Base-by-base conservation (phyloP, 495 filamentous ascomycete species). In the Cercophora scortea region DNA sequence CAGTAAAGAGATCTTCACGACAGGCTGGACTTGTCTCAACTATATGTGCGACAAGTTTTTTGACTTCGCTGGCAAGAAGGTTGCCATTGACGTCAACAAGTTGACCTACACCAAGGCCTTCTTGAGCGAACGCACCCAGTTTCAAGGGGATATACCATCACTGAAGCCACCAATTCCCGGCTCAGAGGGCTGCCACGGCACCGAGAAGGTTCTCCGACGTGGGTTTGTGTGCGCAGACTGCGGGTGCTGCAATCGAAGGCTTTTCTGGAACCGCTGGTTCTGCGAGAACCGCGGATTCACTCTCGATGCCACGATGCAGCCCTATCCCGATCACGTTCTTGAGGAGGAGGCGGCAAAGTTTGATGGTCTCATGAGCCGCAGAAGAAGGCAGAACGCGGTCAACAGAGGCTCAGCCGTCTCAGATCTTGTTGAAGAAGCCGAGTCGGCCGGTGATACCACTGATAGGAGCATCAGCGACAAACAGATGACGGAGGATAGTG, bases 211-310 rank as follows among this genome's bases (percentile, higher is more conserved):
- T 7, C 69, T 62, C 43, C 71, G 66, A 8, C 51, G 51, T 3
- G 90, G 88, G 0, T 82, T 93, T 47, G 83, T 88, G 1, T 95
- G 90, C 55, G 83, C 81, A 0, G 51, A 64, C n/a, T 95, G 90
- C 57, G 65, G 70, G 0, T 75, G 81, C 34, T 89, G 88, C 60
- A 81, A 74, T 36, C 72, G 79, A 3, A 75, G 88, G 8, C 63
- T 72, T 12, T 61, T 74, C 39, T 95, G 86, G 87, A 57, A 65
- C 16, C 71, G 73, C 0, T 90, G 85, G 87, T 64, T 66, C 12
- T 95, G 89, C 52, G 64, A 72, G 19, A 75, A 72, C 1, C 91
- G 87, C 91, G 86, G 57, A 0, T 87, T 75, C 51, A 56, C 58
- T 13, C 35, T 49, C 56, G 70, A 40, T 0, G 36, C 78, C 1